These are phyloP conservation scores for Zopfochytrium polystomum DNA, from an alignment of 371 early-diverging fungal species.

Conservation along the genomic window DNA sequence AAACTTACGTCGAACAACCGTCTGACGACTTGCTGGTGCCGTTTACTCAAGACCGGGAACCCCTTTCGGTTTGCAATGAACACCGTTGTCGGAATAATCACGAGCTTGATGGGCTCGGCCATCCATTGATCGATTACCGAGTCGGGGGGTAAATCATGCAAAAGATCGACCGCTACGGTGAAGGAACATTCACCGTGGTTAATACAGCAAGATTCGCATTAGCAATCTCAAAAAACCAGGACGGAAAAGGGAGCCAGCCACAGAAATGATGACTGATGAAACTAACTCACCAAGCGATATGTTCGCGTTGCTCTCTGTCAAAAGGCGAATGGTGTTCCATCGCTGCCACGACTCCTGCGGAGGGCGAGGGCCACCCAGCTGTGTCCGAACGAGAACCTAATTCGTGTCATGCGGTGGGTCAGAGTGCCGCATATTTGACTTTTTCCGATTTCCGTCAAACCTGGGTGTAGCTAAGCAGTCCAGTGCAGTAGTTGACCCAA, in stretches of 20 bases:
- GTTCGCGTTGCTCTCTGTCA: slow-evolving; percentile 56
- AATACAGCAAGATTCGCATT: too few species aligned
- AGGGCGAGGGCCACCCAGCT: too few species aligned
- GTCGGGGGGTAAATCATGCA: slow-evolving; percentile 54
- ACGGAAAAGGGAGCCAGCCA: slow-evolving; percentile 10
- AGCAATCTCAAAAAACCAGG: slow-evolving; percentile 41
- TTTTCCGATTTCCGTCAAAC: too few species aligned
- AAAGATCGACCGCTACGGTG: slow-evolving; percentile 74
- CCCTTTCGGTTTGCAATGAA: slow-evolving; percentile 78
- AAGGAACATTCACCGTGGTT: too few species aligned
- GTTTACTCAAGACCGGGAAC: slow-evolving; percentile 80
- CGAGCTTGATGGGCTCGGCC: slow-evolving; percentile 78
- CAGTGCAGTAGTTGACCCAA: too few species aligned
- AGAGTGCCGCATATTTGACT: too few species aligned
- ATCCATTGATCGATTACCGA: slow-evolving; percentile 67
- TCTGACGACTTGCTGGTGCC: slow-evolving; percentile 68
- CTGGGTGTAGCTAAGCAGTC: too few species aligned
- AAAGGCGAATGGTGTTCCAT: slow-evolving; percentile 66
- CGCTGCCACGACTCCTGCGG: too few species aligned
- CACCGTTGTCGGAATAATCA: slow-evolving; percentile 67
- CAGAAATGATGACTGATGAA: slow-evolving; percentile 23
- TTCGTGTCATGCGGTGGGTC: too few species aligned
- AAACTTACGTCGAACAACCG: slow-evolving; percentile 49
- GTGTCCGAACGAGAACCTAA: too few species aligned
- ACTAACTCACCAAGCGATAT: slow-evolving; percentile 48